Evolutionary conservation across 2,329 filamentous ascomycete species (phyloP).

Genomic region (Alternaria ethzedia): DNA sequence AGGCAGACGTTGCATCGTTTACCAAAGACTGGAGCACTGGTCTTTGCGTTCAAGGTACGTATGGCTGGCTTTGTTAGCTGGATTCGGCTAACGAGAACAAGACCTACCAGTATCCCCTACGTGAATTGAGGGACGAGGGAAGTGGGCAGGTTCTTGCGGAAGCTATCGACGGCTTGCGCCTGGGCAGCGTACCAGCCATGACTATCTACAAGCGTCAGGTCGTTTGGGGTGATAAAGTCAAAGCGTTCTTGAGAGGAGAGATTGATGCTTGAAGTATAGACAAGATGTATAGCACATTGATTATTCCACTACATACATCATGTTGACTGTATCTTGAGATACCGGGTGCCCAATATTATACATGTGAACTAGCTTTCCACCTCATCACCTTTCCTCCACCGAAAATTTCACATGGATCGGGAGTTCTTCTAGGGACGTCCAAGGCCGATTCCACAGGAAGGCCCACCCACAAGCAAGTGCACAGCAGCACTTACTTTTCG

Average conservation of each 20-base stretch:
- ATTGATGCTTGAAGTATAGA: conserved; percentile 15
- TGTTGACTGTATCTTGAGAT: neutral
- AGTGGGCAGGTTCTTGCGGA: conserved; percentile 59
- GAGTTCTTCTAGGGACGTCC: neutral
- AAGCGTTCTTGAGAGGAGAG: conserved; percentile 54
- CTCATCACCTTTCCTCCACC: neutral
- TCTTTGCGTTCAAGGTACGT: conserved; percentile 64
- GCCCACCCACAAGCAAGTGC: neutral
- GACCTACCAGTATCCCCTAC: conserved; percentile 65
- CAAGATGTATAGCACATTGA: neutral
- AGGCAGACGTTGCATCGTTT: conserved; percentile 67
- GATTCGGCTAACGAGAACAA: neutral
- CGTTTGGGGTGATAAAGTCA: conserved; percentile 64
- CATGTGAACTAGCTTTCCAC: neutral
- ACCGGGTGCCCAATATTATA: neutral
- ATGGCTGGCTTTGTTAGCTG: neutral
- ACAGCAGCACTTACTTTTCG: neutral
- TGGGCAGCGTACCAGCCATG: conserved; percentile 64
- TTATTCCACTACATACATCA: neutral
- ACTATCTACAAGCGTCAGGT: conserved; percentile 64
- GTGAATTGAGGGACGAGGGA: conserved; percentile 63
- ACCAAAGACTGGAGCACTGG: conserved; percentile 59
- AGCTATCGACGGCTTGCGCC: conserved; percentile 65
- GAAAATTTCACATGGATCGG: neutral
- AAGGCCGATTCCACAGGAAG: neutral